These are phyloP conservation scores for Boletus pseudo-olivaceus DNA, from an alignment of 768 basidiomycete genomes.

Conservation along the genomic window DNA sequence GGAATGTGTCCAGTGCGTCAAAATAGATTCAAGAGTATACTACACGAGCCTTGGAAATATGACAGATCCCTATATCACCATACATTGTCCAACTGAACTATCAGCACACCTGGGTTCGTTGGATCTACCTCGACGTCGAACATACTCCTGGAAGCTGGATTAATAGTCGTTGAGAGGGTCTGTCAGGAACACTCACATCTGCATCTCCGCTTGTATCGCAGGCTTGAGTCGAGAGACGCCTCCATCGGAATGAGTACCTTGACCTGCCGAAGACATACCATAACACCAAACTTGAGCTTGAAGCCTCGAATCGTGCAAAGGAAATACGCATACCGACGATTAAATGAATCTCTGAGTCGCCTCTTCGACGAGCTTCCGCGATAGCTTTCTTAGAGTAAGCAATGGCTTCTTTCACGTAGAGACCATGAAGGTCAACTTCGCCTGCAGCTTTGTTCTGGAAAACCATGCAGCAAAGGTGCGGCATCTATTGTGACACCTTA, in stretches of 20 bases:
- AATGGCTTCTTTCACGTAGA: conserved; percentile 92
- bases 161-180: not conserved
- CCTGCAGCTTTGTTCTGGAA: conserved; percentile 57
- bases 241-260: conserved; percentile 80
- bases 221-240: conserved; percentile 84
- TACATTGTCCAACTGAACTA: conserved; percentile 46
- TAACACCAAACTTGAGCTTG: not conserved
- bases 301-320: not conserved
- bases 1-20: not conserved
- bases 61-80: not conserved
- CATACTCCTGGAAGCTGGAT: conserved; percentile 49
- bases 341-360: conserved; percentile 61
- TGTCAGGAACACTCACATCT: conserved; percentile 45
- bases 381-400: conserved; percentile 68
- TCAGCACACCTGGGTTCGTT: conserved; percentile 76
- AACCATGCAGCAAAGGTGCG: not conserved
- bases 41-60: not conserved
- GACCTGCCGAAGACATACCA: conserved; percentile 44
- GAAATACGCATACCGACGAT: conserved; percentile 69
- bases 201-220: conserved; percentile 80
- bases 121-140: conserved; percentile 74
- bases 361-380: conserved; percentile 54
- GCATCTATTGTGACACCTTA: conserved; percentile 16
- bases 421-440: conserved; percentile 86
- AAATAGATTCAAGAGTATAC: not conserved